Percentiles rank a stretch among this genome's conserved stretches.
Evolutionary conservation across 1,139 yeast genomes (phyloP).

Genomic region (Lodderomyces pseudojiufengensis): DNA sequence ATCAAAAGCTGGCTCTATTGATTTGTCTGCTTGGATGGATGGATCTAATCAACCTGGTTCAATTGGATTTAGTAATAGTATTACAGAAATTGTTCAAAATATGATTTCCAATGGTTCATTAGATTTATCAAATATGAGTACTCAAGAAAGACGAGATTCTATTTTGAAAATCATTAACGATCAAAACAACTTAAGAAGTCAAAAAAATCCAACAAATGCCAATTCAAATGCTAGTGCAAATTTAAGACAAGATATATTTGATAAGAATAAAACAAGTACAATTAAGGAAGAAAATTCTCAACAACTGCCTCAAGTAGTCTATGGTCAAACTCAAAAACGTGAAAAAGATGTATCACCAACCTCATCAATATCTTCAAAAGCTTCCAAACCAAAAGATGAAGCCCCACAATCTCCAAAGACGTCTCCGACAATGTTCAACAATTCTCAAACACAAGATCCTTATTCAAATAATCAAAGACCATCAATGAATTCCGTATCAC

Average conservation of each 20-base stretch:
- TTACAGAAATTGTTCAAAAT: conserved; percentile 37
- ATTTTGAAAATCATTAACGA: conserved; percentile 37
- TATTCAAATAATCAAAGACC: conserved; percentile 10
- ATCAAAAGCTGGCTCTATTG: conserved; percentile 29
- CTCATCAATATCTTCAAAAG: conserved; percentile 33
- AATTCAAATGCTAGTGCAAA: conserved; percentile 16
- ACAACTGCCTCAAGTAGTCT: conserved; percentile 2
- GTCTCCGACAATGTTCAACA: conserved; percentile 27
- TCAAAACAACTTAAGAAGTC: conserved; percentile 21
- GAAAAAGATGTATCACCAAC: conserved; percentile 28
- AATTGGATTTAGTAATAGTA: conserved; percentile 32
- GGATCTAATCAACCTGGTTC: conserved; percentile 19
- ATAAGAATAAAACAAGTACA: conserved; percentile 15
- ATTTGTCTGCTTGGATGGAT: conserved; percentile 21
- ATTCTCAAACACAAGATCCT: conserved; percentile 11
- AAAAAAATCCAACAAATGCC: conserved; percentile 10
- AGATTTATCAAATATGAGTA: conserved; percentile 40
- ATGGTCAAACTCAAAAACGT: conserved; percentile 4
- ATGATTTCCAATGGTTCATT: conserved; percentile 36
- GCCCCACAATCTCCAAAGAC: conserved; percentile 45
- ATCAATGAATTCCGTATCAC: conserved; percentile 8
- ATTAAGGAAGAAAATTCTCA: conserved; percentile 4
- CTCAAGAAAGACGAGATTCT: conserved; percentile 42
- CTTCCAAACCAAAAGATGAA: conserved; percentile 29
- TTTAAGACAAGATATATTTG: conserved; percentile 44